Conservation (phyloP, 768 basidiomycete genomes). For the Lactifluus subvellereus region DNA sequence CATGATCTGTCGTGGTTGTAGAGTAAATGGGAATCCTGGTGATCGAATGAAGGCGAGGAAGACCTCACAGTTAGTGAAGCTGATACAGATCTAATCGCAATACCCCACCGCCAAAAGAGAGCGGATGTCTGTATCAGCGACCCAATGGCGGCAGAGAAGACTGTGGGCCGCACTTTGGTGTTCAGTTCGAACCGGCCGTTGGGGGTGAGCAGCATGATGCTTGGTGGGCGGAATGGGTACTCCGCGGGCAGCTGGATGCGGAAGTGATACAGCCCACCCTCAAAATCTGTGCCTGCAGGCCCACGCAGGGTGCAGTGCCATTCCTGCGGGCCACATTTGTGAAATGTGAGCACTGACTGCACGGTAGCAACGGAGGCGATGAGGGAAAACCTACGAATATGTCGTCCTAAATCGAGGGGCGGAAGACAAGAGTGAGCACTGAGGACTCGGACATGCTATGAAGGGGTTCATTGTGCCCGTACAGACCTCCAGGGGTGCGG, state of each 20-base stretch:
- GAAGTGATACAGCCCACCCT: slow-evolving; percentile 95
- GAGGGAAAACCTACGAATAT: slow-evolving; percentile 62
- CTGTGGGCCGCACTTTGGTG: slow-evolving; percentile 62
- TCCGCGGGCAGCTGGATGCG: slow-evolving; percentile 85
- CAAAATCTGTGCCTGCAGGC: slow-evolving; percentile 81
- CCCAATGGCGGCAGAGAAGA: not conserved
- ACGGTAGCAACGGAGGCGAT: not conserved
- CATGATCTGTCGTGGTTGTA: slow-evolving; percentile 59
- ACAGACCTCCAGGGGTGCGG: slow-evolving; percentile 69
- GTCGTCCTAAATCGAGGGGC: slow-evolving; percentile 52
- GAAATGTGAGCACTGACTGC: slow-evolving; percentile 9
- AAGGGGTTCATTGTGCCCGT: not conserved
- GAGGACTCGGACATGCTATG: not conserved
- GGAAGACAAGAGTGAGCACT: not conserved
- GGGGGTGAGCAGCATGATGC: slow-evolving; percentile 93
- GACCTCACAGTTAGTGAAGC: slow-evolving; percentile 79
- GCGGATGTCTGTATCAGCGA: not conserved
- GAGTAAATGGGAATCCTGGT: slow-evolving; percentile 17
- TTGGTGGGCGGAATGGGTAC: slow-evolving; percentile 95
- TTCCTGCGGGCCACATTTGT: slow-evolving; percentile 42
- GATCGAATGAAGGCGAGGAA: slow-evolving; percentile 19
- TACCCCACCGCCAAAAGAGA: slow-evolving; percentile 1
- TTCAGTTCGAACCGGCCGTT: slow-evolving; percentile 96
- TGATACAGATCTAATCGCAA: slow-evolving; percentile 72
- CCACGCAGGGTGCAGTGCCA: slow-evolving; percentile 99